Evolutionary conservation across 768 basidiomycete genomes (phyloP).

Genomic region (Lactarius sanguifluus): DNA sequence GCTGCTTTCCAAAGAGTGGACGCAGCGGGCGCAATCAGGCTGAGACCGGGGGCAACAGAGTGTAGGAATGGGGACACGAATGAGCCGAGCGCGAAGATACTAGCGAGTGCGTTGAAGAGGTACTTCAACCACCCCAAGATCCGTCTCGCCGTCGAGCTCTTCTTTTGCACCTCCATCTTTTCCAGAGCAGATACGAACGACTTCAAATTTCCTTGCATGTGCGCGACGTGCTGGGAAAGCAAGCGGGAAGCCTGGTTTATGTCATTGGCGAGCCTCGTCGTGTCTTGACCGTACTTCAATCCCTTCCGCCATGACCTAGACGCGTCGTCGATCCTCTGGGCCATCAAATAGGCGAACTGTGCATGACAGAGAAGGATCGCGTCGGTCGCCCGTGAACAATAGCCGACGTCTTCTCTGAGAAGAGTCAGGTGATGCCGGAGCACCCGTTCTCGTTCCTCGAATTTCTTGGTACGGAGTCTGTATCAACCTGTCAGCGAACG

Average conservation of each 20-base stretch:
- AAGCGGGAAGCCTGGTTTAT: conserved; percentile 5
- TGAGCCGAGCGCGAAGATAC: conserved; percentile 3
- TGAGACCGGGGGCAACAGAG: not conserved
- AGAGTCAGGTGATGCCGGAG: conserved; percentile 4
- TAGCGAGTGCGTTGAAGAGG: conserved; percentile 16
- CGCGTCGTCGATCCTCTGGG: conserved; percentile 16
- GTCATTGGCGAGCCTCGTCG: conserved; percentile 21
- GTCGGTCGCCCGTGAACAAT: conserved; percentile 17
- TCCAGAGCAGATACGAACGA: conserved; percentile 20
- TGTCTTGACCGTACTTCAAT: conserved; percentile 8
- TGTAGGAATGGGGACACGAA: conserved; percentile 14
- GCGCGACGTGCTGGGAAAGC: conserved; percentile 6
- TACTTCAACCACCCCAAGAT: conserved; percentile 19
- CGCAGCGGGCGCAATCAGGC: not conserved
- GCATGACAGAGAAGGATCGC: conserved; percentile 18
- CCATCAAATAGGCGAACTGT: conserved; percentile 19
- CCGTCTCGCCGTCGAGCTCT: not conserved
- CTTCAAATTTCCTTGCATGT: conserved; percentile 1
- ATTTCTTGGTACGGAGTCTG: conserved; percentile 8
- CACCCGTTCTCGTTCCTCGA: conserved; percentile 1
- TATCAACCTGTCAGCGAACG: not conserved
- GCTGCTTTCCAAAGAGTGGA: conserved; percentile 19
- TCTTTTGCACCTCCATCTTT: conserved; percentile 13
- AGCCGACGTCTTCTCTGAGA: conserved; percentile 10
- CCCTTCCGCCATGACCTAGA: conserved; percentile 16